Base-by-base conservation (phyloP, 805 yeast species). In the Candida verbasci region DNA sequence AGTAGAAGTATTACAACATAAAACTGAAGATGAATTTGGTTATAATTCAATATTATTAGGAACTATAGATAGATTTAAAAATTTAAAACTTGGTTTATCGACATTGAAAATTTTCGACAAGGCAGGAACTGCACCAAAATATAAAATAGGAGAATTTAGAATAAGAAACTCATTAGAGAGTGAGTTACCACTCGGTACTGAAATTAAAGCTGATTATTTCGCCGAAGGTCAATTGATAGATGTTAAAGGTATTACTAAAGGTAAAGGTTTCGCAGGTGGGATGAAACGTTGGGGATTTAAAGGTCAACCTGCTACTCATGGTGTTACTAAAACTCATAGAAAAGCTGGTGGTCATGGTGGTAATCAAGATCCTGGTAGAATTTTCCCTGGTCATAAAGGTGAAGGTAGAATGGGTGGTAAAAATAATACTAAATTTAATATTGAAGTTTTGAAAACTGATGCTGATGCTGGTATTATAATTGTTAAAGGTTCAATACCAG, bases 191-290 rank as follows among this genome's bases (percentile, higher is more conserved):
- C 62, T 81, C 7, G 97, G 97, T 3, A 79, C 88, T 2, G 78
- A 80, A 50, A 62, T 93, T 38, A 75, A 67, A 38, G 96, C 96
- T 2, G 88, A 86, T 53, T 89, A 82, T 60, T 91, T 91, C 58
- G 74, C 78, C 39, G 70, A 66, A 12, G 97, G 97, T 21, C 93
- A 87, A 59, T 74, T 66, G 41, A 89, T 93, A 18, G 98, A 93
- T 56, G 66, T 87, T 36, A 74, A 78, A 55, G 83, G 89, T 11
- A 71, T 73, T 14, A 71, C 89, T 35, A 91, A 87, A 58, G 98
- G 98, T 63, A 93, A 93, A 62, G 98, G 98, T 9, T 87, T 87
- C 58, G 86, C 89, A 16, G 98, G 98, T 78, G 97, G 91, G 17
- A 93, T 93, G 96, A 91, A 91, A 60, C 80, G 96, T 64, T 84